Evolutionary conservation across 2,329 filamentous ascomycete genomes (phyloP), one percentile per base, ranked within the genome.

Genomic region (Xenoacremonium recifei): DNA sequence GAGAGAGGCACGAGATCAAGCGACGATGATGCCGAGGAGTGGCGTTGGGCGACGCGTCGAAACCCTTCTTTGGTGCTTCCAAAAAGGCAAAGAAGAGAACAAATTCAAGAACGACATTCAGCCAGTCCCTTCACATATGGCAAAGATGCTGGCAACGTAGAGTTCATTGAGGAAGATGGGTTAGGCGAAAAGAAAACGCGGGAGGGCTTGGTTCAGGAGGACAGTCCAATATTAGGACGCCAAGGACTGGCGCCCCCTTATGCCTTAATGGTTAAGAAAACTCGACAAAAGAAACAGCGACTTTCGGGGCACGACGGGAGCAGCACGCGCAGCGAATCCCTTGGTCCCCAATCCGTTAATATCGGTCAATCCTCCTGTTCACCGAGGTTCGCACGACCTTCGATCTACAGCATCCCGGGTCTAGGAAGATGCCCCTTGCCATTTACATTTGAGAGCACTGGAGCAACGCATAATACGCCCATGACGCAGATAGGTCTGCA

Each of bases 31-130:
- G 2, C 45, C n/a, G n/a, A n/a, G n/a, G n/a, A n/a, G n/a, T n/a
- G n/a, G n/a, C n/a, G n/a, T n/a, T 23, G 29, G 21, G 31, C 9
- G 39, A 25, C 10, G 15, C 25, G 20, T 16, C 35, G 37, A 21
- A 47, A 63, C 9, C 47, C 40, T 27, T 53, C 59, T n/a, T 41
- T 70, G 44, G 57, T 59, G 2, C 46, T 71, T 4, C 57, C 60
- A 34, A 72, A 71, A 52, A 63, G 54, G 44, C 60, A 66, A 37
- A 55, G 48, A 25, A 18, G 45, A 21, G 35, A 41, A 19, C 39
- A 31, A 39, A 42, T 39, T 21, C 39, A 37, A 31, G 19, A 17
- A 37, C 29, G 20, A 7, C 13, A 27, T 37, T 50, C 36, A 37
- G 19, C 7, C 7, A 13, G 23, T 7, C 23, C 7, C 13, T 9